Base-by-base conservation (phyloP, 2,329 filamentous ascomycete species). In the Tolypocladium ophioglossoides region DNA sequence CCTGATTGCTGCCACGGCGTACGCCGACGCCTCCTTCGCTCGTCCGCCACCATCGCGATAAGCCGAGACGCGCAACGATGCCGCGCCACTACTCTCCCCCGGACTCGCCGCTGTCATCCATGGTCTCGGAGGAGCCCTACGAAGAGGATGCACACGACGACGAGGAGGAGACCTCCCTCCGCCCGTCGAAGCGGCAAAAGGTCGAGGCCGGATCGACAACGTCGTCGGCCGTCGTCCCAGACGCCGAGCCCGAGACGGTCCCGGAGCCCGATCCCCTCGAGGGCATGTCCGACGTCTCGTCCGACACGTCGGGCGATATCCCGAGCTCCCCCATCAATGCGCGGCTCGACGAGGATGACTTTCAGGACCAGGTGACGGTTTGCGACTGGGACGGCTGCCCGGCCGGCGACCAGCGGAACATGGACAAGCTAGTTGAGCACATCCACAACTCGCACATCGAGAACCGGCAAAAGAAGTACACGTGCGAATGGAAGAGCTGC, bases 401-500 rank as follows among this genome's bases (percentile, higher is more conserved):
- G 41, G 82, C 77, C 3, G 86, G 84, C 40, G 87, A 91, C 63
- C 71, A 89, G 60, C 78, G 82, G 18, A 87, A 91, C 65, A 92
- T 92, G 88, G 88, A 94, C 70, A 82, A 76, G 59, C 72, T 94
- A 46, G 88, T 94, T 44, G 82, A 88, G 62, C 88, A 94, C 65
- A 88, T 94, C 56, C 92, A 97, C 71, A 87, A 91, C 65, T 89
- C 92, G 55, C 94, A 99, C 71, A 96, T 97, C 64, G 90, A 94
- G 66, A 89, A 85, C 57, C 83, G 91, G 53, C 89, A 94, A 73
- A 96, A 95, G 73, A 96, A 94, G 70, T 97, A 97, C 69, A 91
- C 89, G n/a, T 99, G 94, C 72, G 92, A 97, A 72, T 99, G 94
- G 94, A 83, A 82, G 56, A 92, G 92, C 61, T 99, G 94, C 69